Evolutionary conservation across 2,329 filamentous ascomycete species (phyloP), one percentile per base, ranked within the genome.

Genomic region (Aspergillus sp.): DNA sequence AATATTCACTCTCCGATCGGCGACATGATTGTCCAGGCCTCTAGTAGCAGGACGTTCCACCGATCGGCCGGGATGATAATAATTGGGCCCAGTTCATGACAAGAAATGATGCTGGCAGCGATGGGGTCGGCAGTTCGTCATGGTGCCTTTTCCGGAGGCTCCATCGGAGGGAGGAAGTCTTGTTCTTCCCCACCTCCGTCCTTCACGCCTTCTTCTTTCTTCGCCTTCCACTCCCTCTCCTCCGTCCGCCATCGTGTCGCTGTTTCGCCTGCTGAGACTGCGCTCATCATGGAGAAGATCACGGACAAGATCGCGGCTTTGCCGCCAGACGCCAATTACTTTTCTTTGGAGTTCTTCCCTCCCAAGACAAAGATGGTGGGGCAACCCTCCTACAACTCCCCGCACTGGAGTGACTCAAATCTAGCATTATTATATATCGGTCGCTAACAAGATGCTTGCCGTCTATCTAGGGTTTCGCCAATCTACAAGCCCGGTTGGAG

Each of bases 311-410:
- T 98, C 74, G 91, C 91, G 79, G 91, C 92, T 63, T 81, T 99
- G 80, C 91, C 91, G 76, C 85, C 89, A 65, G 87, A 91, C 77
- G 86, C 87, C 66, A 88, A 86, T 75, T 98, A 95, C 82, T 96
- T 97, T 80, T 98, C 95, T 51, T 89, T 98, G 78, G 95, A 99
- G 81, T 99, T 99, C 87, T 99, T 99, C 81, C 95, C 95, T 67
- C 95, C 95, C 65, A 99, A 98, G 82, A 99, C 95, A 50, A 85
- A 89, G 63, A 97, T 96, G 88, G 85, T 86, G 72, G 70, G 78
- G 70, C 71, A 67, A 67, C 17, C 49, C 49, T 36, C 32, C 12
- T 36, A 36, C 43, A 54, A 49, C 59, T 63, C 69, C 66, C 67
- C 70, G 70, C 73, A 68, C 39, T 45, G 19, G 47, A 21, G 38